phyloP scores from a whole-genome alignment of 2,329 filamentous ascomycete genomes.

The Diaporthe citri region DNA sequence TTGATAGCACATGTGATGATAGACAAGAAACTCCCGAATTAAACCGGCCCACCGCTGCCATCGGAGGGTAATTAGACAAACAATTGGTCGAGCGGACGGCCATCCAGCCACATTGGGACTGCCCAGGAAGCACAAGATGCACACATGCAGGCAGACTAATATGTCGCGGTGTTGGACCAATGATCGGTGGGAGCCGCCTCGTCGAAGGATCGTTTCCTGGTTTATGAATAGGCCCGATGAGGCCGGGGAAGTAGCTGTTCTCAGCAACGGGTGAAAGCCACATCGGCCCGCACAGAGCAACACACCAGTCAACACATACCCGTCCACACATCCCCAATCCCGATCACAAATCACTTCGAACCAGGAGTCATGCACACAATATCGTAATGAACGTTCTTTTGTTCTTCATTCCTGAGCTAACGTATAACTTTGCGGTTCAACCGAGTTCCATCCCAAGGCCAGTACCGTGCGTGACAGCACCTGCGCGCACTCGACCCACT shows the following conservation, averaged over 20 bases:
- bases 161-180: background rate
- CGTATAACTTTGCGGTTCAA: conserved; percentile 11
- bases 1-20: background rate
- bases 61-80: background rate
- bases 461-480: background rate
- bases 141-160: background rate
- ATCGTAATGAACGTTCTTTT: background rate
- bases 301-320: too few species aligned
- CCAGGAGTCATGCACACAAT: background rate
- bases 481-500: background rate
- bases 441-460: background rate
- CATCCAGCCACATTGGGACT: background rate
- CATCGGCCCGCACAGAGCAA: background rate
- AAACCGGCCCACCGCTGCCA: background rate
- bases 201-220: background rate
- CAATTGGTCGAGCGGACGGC: background rate
- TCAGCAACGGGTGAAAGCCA: background rate
- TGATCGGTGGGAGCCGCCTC: background rate
- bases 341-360: too few species aligned
- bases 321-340: too few species aligned
- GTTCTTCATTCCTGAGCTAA: conserved; percentile 15
- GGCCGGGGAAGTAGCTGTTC: background rate
- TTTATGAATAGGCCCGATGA: background rate
- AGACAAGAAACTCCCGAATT: too few species aligned
- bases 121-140: background rate